phyloP scores from a whole-genome alignment of 768 basidiomycete species.

The Ramaria rubella region DNA sequence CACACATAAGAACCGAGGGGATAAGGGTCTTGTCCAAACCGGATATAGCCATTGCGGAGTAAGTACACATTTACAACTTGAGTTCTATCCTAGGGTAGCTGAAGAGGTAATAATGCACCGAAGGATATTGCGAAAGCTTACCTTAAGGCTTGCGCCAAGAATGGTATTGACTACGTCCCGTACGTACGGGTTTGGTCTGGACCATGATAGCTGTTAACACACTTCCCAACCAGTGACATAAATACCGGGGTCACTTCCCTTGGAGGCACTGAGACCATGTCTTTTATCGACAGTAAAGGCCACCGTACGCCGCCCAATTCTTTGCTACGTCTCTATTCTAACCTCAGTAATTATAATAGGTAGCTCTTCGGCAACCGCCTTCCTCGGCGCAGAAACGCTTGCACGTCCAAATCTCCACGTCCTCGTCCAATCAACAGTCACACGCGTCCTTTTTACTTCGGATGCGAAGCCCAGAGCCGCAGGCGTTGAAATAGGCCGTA shows the following conservation, averaged over 20 bases:
- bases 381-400: slow-evolving; percentile 18
- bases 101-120: no score
- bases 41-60: background rate
- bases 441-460: slow-evolving; percentile 16
- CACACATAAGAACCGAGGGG: background rate
- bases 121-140: background rate
- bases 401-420: slow-evolving; percentile 21
- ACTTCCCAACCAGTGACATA: background rate
- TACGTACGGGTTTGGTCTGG: background rate
- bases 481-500: background rate
- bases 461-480: background rate
- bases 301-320: background rate
- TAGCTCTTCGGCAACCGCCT: slow-evolving; percentile 19
- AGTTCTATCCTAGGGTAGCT: background rate
- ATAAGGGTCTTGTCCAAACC: background rate
- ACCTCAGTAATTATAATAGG: background rate
- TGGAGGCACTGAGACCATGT: background rate
- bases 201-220: background rate
- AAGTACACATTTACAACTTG: background rate
- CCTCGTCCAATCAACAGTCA: slow-evolving; percentile 11
- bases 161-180: background rate
- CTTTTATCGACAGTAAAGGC: slow-evolving; percentile 4
- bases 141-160: background rate
- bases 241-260: background rate
- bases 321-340: background rate